Evolutionary conservation across 495 filamentous ascomycete genomes (phyloP).

Genomic region (Articulospora tetracladia): DNA sequence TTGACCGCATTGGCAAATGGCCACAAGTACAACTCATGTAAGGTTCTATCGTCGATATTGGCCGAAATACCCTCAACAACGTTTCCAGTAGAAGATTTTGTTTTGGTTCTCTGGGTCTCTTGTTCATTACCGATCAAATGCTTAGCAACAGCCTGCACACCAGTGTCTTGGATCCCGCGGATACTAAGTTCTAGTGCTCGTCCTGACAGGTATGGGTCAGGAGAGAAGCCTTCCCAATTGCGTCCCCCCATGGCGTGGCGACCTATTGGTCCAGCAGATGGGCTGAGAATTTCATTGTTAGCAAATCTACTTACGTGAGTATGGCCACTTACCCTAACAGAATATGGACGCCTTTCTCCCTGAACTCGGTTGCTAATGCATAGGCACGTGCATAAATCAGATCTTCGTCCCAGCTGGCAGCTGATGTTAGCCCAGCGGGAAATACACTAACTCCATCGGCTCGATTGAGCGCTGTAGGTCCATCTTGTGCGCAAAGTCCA

Average conservation of each 20-base stretch:
- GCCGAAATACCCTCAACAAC: conserved; percentile 51
- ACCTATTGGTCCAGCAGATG: conserved; percentile 81
- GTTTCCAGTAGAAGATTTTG: too few relatives aligned
- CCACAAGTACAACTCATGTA: conserved; percentile 87
- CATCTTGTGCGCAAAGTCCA: conserved; percentile 47
- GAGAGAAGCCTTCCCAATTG: conserved; percentile 80
- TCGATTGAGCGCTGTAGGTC: conserved; percentile 39
- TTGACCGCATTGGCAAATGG: conserved; percentile 45
- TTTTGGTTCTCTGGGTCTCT: conserved; percentile 83
- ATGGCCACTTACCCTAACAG: conserved; percentile 47
- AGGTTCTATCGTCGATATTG: conserved; percentile 87
- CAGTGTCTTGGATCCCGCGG: conserved; percentile 75
- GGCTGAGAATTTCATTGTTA: conserved; percentile 37
- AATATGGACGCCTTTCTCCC: conserved; percentile 78
- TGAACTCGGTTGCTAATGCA: conserved; percentile 76
- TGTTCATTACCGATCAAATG: conserved; percentile 72
- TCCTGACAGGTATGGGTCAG: conserved; percentile 74
- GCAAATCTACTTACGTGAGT: not conserved
- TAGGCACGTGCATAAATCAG: conserved; percentile 69
- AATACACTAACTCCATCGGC: conserved; percentile 77
- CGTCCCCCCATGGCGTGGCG: conserved; percentile 71
- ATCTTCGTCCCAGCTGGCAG: conserved; percentile 57
- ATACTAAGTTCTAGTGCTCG: conserved; percentile 65
- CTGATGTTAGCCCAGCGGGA: conserved; percentile 73
- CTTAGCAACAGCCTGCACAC: conserved; percentile 75